Percentiles rank a stretch among this genome's conserved stretches.
These are phyloP conservation scores for Exophiala lecanii-corni DNA, from an alignment of 2,329 filamentous ascomycete species.

Conservation along the genomic window DNA sequence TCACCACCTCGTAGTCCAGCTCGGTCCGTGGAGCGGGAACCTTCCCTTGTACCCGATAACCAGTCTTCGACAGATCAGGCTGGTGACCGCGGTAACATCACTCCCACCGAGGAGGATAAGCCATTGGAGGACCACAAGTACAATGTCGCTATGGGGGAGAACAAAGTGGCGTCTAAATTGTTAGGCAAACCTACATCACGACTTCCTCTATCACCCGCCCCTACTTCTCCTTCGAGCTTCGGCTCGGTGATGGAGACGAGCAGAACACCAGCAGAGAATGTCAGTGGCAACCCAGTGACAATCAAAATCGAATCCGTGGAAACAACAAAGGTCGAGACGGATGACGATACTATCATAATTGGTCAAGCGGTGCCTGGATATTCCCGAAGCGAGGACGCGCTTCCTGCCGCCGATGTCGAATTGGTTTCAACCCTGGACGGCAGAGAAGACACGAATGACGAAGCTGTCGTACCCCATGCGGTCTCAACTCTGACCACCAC, in stretches of 20 bases:
- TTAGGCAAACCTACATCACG: constrained; percentile 11
- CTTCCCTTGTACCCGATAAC: background rate
- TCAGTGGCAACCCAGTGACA: constrained; percentile 11
- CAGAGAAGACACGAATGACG: background rate
- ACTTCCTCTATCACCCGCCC: constrained; percentile 17
- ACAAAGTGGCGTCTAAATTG: constrained; percentile 15
- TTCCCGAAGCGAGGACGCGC: background rate
- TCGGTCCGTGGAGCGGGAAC: constrained; percentile 1
- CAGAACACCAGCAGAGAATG: background rate
- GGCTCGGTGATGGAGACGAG: constrained; percentile 10
- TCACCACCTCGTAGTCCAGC: constrained; percentile 23
- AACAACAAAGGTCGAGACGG: constrained; percentile 22
- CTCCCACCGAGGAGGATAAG: background rate
- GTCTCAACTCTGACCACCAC: constrained; percentile 24
- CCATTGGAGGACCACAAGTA: background rate
- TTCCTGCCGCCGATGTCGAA: background rate
- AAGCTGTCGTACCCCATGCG: constrained; percentile 10
- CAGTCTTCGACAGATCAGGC: background rate
- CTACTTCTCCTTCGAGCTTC: constrained; percentile 24
- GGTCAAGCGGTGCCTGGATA: background rate
- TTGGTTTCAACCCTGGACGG: no score
- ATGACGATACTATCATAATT: constrained; percentile 18
- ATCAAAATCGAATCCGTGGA: constrained; percentile 26
- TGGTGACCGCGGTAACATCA: background rate
- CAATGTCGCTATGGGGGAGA: constrained; percentile 5